Conservation (phyloP, 2,329 filamentous ascomycete genomes). For the Fusarium pilosicola region DNA sequence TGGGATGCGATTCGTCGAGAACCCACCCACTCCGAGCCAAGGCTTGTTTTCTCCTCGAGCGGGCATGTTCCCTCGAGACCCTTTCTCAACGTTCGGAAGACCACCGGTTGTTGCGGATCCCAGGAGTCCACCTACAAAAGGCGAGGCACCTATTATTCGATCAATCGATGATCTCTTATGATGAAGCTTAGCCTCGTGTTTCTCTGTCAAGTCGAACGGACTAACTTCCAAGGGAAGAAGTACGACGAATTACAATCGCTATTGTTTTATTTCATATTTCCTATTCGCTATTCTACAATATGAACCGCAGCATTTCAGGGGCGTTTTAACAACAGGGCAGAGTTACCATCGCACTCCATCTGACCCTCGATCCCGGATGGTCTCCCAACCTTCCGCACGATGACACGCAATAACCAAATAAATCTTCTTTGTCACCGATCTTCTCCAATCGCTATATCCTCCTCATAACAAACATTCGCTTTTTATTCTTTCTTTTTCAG, state of each 20-base stretch:
- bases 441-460: constrained; percentile 31
- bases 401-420: constrained; percentile 37
- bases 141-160: constrained; percentile 78
- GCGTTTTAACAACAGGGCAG: constrained; percentile 31
- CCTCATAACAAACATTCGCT: constrained; percentile 33
- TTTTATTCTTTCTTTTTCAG: constrained; percentile 28
- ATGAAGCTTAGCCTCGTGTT: constrained; percentile 31
- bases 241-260: constrained; percentile 16
- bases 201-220: neutral
- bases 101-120: constrained; percentile 69
- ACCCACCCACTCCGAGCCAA: constrained; percentile 62
- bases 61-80: constrained; percentile 64
- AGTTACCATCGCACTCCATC: constrained; percentile 13
- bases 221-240: constrained; percentile 2
- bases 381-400: constrained; percentile 33
- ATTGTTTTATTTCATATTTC: constrained; percentile 10
- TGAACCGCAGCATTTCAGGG: constrained; percentile 34
- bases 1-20: constrained; percentile 64
- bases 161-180: constrained; percentile 83
- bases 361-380: constrained; percentile 19
- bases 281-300: constrained; percentile 28
- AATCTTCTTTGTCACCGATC: constrained; percentile 37
- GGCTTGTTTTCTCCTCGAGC: constrained; percentile 64
- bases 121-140: constrained; percentile 77
- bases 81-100: constrained; percentile 62